phyloP scores from a whole-genome alignment of 768 basidiomycete genomes.

The Xerocomus brunneocitrinus region DNA sequence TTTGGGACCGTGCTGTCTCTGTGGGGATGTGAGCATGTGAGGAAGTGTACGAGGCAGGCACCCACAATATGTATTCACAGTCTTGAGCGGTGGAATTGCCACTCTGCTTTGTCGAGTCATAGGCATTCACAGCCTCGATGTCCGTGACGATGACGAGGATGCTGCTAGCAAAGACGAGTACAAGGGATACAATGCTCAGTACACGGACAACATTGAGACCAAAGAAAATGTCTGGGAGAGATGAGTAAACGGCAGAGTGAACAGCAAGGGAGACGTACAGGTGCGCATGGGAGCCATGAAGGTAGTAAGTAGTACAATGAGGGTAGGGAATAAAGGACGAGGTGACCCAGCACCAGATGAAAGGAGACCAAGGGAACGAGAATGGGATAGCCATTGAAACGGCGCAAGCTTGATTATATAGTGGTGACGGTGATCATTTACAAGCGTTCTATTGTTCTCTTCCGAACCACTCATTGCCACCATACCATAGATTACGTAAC shows the following conservation, averaged over 20 bases:
- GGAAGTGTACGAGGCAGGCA: slow-evolving; percentile 6
- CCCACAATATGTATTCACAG: slow-evolving; percentile 77
- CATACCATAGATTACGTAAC: slow-evolving; percentile 12
- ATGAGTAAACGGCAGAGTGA: neutral
- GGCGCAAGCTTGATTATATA: slow-evolving; percentile 21
- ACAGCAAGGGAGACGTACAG: slow-evolving; percentile 35
- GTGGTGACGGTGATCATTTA: slow-evolving; percentile 8
- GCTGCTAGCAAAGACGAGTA: slow-evolving; percentile 78
- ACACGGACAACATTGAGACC: slow-evolving; percentile 74
- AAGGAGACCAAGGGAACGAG: slow-evolving; percentile 6
- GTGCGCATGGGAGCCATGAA: slow-evolving; percentile 35
- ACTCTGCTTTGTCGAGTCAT: slow-evolving; percentile 40
- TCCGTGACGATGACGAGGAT: slow-evolving; percentile 71
- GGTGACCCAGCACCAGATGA: slow-evolving; percentile 33
- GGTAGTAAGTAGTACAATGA: slow-evolving; percentile 8
- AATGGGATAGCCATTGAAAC: slow-evolving; percentile 1
- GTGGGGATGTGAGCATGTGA: slow-evolving; percentile 23
- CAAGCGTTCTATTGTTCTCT: slow-evolving; percentile 30
- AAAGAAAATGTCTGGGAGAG: slow-evolving; percentile 54
- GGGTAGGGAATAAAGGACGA: slow-evolving; percentile 12
- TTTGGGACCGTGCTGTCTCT: slow-evolving; percentile 81
- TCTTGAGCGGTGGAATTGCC: slow-evolving; percentile 34
- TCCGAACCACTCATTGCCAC: neutral
- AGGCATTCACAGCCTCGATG: slow-evolving; percentile 68
- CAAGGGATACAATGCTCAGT: slow-evolving; percentile 72